A percentile compares a stretch with the other conserved stretches of the same genome.
phyloP scores from a whole-genome alignment of 768 basidiomycete genomes.

The Naganishia antarctica region DNA sequence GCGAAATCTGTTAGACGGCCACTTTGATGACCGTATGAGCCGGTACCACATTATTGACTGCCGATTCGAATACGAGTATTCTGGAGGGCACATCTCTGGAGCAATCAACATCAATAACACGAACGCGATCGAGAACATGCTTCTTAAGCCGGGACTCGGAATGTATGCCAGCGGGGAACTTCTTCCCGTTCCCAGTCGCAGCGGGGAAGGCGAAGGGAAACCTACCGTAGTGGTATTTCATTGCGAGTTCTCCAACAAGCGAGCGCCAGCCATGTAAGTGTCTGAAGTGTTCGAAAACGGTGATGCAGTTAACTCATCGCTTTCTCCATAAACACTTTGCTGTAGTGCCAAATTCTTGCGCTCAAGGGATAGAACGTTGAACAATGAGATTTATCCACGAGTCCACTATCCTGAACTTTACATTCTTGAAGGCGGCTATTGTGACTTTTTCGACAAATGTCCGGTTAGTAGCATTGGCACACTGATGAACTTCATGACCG shows the following conservation, averaged over 20 bases:
- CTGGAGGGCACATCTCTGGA: conserved; percentile 84
- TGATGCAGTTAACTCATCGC: conserved; percentile 28
- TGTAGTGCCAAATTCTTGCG: conserved; percentile 89
- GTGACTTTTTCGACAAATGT: conserved; percentile 70
- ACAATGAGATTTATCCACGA: conserved; percentile 81
- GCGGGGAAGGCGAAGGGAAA: conserved; percentile 58
- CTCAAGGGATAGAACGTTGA: conserved; percentile 79
- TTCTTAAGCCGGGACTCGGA: conserved; percentile 54
- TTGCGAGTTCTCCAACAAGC: conserved; percentile 92
- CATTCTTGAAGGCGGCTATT: conserved; percentile 93
- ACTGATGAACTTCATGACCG: not conserved
- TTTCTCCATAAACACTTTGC: not conserved
- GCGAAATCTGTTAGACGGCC: conserved; percentile 70
- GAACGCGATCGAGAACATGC: conserved; percentile 68
- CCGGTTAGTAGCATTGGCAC: conserved; percentile 47
- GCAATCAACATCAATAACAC: conserved; percentile 88
- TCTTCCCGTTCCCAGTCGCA: conserved; percentile 52
- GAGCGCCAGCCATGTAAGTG: conserved; percentile 89
- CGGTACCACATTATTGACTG: conserved; percentile 85
- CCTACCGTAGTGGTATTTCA: conserved; percentile 91
- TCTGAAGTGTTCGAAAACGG: too few relatives aligned
- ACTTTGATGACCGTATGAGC: conserved; percentile 61
- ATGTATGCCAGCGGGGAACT: conserved; percentile 47
- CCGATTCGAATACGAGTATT: conserved; percentile 93
- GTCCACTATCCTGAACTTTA: conserved; percentile 96